Evolutionary conservation across 2,329 filamentous ascomycete genomes (phyloP).

Genomic region (Calonectria ilicicola): DNA sequence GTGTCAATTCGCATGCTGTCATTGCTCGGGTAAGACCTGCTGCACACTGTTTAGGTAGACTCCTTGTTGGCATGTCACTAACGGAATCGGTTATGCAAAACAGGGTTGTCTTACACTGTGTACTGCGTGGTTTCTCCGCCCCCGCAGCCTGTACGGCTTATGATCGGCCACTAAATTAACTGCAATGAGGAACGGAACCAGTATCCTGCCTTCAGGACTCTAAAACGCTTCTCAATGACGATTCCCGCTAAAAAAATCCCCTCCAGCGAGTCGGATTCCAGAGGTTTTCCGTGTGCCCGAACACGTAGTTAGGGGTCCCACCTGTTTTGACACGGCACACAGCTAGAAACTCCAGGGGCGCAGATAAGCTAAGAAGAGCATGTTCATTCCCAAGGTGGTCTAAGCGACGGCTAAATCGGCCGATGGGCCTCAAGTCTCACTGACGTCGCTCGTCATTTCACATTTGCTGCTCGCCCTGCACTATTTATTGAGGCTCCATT

Average conservation of each 20-base stretch:
- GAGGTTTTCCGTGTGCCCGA: background rate
- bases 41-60: too few relatives aligned
- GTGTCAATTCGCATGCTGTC: too few relatives aligned
- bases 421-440: background rate
- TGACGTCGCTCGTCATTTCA: background rate
- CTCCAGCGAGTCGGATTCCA: background rate
- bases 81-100: too few relatives aligned
- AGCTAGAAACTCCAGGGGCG: too few relatives aligned
- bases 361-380: too few relatives aligned
- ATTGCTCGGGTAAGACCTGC: too few relatives aligned
- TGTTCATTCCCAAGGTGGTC: too few relatives aligned
- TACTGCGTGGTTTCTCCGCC: too few relatives aligned
- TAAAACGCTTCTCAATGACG: background rate
- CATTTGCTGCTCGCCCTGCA: background rate
- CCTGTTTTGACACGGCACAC: background rate
- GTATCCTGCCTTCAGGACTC: background rate
- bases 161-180: background rate
- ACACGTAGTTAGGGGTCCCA: background rate
- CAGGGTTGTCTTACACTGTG: too few relatives aligned
- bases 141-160: background rate
- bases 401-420: background rate
- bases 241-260: background rate
- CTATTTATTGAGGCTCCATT: background rate
- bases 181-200: background rate
- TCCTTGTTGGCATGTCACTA: too few relatives aligned